These are phyloP conservation scores for Aspergillus sclerotialis DNA, from an alignment of 2,329 filamentous ascomycete genomes.

Conservation along the genomic window DNA sequence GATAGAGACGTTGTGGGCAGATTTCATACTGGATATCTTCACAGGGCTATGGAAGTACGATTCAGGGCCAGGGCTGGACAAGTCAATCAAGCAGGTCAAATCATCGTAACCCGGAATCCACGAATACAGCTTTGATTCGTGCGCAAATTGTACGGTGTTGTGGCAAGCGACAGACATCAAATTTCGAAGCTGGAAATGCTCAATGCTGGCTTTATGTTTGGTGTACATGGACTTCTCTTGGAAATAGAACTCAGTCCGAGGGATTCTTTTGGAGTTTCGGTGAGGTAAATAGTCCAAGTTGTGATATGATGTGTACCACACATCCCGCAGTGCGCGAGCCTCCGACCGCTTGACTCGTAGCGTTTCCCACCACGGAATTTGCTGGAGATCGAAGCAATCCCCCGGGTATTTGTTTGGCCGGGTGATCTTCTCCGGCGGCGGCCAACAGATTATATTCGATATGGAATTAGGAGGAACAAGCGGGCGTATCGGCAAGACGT, in stretches of 20 bases:
- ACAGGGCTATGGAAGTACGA: conserved; percentile 29
- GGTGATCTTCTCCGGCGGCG: conserved; percentile 23
- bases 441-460: conserved; percentile 27
- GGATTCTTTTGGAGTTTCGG: conserved; percentile 22
- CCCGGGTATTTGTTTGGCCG: conserved; percentile 22
- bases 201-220: conserved; percentile 42
- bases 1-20: conserved; percentile 43
- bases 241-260: conserved; percentile 41
- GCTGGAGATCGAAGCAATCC: conserved; percentile 33
- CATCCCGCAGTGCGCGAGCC: conserved; percentile 31
- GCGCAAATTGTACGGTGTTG: conserved; percentile 50
- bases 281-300: conserved; percentile 27
- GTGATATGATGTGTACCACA: conserved; percentile 36
- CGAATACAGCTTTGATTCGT: conserved; percentile 41
- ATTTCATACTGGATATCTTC: conserved; percentile 48
- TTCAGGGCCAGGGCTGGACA: conserved; percentile 36
- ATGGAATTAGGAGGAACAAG: conserved; percentile 21
- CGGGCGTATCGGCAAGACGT: conserved; percentile 11
- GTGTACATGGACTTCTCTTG: conserved; percentile 44
- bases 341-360: conserved; percentile 29
- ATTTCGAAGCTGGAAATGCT: conserved; percentile 56
- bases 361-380: conserved; percentile 34
- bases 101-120: conserved; percentile 42
- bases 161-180: conserved; percentile 48
- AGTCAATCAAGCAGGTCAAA: conserved; percentile 41